Evolutionary conservation across 805 yeast genomes (phyloP), one percentile per base, ranked within the genome.

Genomic region (Sugiyamaella boreocaroliniensis): DNA sequence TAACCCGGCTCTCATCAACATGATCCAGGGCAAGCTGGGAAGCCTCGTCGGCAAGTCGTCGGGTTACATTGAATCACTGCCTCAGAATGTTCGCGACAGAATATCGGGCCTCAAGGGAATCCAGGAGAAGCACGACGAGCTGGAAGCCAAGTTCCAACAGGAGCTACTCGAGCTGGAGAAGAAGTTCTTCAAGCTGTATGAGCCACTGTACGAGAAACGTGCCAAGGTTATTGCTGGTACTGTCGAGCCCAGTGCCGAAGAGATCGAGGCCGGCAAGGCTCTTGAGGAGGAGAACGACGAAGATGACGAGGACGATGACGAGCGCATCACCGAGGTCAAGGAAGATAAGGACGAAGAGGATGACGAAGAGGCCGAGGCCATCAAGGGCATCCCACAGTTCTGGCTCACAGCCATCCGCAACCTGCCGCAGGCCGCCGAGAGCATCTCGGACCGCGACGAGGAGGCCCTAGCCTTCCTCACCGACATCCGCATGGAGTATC

Each of bases 341-440:
- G 62, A 56, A 44, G 75, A 69, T 7, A 75, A 68, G 16, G 72
- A 69, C 10, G 76, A 70, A 2, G 73, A 67, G 9, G 76, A 69
- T 1, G 77, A 70, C 10, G 78, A 69, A 4, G 78, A 70, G n/a
- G 78, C 70, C 32, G 47, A 67, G 51, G 74, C 69, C 18, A 71
- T 75, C 48, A 76, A 75, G 56, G 99, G 99, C 58, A 80, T 93
- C 60, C 98, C 99, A 53, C 82, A 86, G 47, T 93, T 93, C 76
- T 93, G 99, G 99, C 77, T 92, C 63, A 93, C 98, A 16, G 95
- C 98, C 5, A 75, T 93, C 70, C 92, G 86, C 69, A 93, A 90
- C 72, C 75, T 93, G 61, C 80, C 82, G 29, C 82, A 86, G 29
- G 81, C 90, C 47, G 79, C 89, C 34, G 95, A 89, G 57, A 82